Percentiles rank a stretch among this genome's conserved stretches.
Conservation (phyloP, 768 basidiomycete species). For the Hirschioporus abietinus region DNA sequence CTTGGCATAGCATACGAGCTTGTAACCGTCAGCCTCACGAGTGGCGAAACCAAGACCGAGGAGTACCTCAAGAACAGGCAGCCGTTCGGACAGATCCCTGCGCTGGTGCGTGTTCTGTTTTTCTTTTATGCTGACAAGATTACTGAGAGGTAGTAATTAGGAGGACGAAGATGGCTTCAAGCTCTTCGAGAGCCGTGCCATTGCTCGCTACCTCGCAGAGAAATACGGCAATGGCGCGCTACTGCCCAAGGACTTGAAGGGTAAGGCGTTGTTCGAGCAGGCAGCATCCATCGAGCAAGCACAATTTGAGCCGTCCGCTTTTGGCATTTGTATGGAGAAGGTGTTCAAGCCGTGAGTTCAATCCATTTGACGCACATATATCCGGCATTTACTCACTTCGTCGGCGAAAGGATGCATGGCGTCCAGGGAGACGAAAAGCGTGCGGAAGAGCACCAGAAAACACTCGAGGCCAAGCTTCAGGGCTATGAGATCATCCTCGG, state of each 20-base stretch:
- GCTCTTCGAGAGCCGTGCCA: constrained; percentile 26
- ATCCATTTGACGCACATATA: background rate
- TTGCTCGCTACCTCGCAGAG: constrained; percentile 26
- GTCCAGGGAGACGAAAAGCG: background rate
- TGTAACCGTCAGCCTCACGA: constrained; percentile 34
- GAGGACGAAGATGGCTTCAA: constrained; percentile 29
- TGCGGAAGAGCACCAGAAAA: background rate
- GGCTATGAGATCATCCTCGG: constrained; percentile 48
- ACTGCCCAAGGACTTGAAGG: constrained; percentile 30
- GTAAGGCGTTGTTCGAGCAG: constrained; percentile 39
- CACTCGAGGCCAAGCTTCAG: constrained; percentile 36
- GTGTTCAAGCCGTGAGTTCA: constrained; percentile 42
- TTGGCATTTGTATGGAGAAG: constrained; percentile 38
- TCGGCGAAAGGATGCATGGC: background rate
- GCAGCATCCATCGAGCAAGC: constrained; percentile 40
- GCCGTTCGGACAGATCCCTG: constrained; percentile 62
- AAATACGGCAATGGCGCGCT: constrained; percentile 36
- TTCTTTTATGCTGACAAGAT: background rate
- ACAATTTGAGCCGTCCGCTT: constrained; percentile 48
- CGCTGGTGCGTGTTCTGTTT: constrained; percentile 32
- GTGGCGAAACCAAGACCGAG: constrained; percentile 42
- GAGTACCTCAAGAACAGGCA: constrained; percentile 40
- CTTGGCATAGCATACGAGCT: constrained; percentile 53
- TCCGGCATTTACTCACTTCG: background rate
- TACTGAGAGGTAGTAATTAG: background rate